Evolutionary conservation across 2,329 filamentous ascomycete species (phyloP), one percentile per base, ranked within the genome.

Genomic region (Pseudopithomyces maydicus): DNA sequence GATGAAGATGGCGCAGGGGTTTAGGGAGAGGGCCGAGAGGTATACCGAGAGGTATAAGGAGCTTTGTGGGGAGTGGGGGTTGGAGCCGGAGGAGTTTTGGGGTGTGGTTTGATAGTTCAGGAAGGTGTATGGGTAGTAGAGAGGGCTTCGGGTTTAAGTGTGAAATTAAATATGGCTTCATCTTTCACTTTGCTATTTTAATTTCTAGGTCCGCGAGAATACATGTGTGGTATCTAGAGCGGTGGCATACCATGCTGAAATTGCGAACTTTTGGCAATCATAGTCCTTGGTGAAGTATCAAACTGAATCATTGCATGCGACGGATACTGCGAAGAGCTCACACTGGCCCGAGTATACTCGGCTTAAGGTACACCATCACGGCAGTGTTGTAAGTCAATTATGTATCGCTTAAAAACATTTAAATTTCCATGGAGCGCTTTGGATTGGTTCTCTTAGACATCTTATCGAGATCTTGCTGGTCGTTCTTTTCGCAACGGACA

Each of bases 1-100:
- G 62, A 74, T 78, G 71, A 78, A 78, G 68, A 77, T 70, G 10
- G 77, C 76, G 29, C 64, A 70, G 43, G 62, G 32, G 2, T 76
- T 73, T 41, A 71, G 67, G 54, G 62, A 70, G 44, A 69, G 74
- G 56, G 74, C 76, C 38, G 66, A 70, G 45, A 63, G 59, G 42
- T 79, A 79, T 54, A 68, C 72, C 1, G 66, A 66, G 55, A 69
- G 66, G 56, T 74, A 74, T 46, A 66, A 65, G 55, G 70, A 74
- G 61, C 60, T 75, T 55, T 74, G 72, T 29, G 66, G 72, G 62
- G 70, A 73, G 52, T 76, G 73, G 65, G 64, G 58, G 1, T 26
- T 73, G 35, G 62, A 74, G 46, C 61, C 67, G 4, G 71, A 73
- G 42, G 66, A 69, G 45, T 71, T 74, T 53, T 62, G 57, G 61